These are phyloP conservation scores for Diaporthe vexans DNA, from an alignment of 2,329 filamentous ascomycete species.

Conservation along the genomic window DNA sequence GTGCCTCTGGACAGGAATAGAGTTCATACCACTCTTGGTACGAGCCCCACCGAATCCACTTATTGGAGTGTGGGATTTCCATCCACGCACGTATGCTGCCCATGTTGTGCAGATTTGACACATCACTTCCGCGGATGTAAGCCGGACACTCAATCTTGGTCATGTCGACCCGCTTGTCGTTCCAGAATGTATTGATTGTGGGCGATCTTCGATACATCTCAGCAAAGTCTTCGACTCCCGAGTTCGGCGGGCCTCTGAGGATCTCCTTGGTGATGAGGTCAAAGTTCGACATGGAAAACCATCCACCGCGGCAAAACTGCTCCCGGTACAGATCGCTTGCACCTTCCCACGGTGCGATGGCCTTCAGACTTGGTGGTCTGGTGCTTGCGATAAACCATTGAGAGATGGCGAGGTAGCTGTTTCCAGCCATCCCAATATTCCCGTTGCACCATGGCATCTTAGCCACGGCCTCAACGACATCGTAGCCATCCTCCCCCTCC, in stretches of 20 bases:
- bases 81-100: constrained; percentile 54
- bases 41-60: constrained; percentile 57
- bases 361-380: constrained; percentile 40
- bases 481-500: constrained; percentile 48
- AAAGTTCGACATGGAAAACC: constrained; percentile 56
- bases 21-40: constrained; percentile 62
- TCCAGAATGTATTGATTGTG: constrained; percentile 53
- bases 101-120: constrained; percentile 52
- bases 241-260: constrained; percentile 48
- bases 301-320: constrained; percentile 59
- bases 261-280: constrained; percentile 57
- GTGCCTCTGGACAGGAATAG: constrained; percentile 52
- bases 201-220: constrained; percentile 57
- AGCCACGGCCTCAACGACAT: constrained; percentile 48
- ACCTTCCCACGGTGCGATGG: constrained; percentile 57
- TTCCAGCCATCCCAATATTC: constrained; percentile 51
- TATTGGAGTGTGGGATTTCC: constrained; percentile 52
- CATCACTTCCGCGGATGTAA: constrained; percentile 53
- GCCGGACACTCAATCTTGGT: constrained; percentile 52
- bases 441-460: constrained; percentile 51
- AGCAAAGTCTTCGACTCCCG: constrained; percentile 56
- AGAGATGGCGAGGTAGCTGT: constrained; percentile 46
- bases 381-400: constrained; percentile 43
- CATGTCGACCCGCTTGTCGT: constrained; percentile 54
- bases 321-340: constrained; percentile 62